These are phyloP conservation scores for Trichoderma polysporum DNA, from an alignment of 2,329 filamentous ascomycete species.

Conservation along the genomic window DNA sequence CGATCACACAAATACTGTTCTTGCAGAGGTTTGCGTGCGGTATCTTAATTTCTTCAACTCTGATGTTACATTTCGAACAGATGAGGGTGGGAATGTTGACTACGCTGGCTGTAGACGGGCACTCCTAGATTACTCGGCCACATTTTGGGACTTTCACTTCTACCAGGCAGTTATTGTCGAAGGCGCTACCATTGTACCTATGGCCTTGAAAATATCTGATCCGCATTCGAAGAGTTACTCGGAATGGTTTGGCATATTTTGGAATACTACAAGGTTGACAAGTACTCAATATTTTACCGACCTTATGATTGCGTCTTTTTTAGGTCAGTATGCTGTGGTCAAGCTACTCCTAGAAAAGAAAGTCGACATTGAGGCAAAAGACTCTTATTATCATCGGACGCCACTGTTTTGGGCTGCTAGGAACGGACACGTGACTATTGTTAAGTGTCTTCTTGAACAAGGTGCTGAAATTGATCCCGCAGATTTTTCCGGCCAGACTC, in stretches of 20 bases:
- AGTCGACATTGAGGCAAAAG: neutral
- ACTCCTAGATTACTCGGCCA: slow-evolving; percentile 28
- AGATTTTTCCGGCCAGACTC: too few species aligned
- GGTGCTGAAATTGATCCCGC: too few species aligned
- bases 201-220: slow-evolving; percentile 22
- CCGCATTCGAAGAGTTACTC: slow-evolving; percentile 18
- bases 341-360: neutral
- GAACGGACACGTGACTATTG: too few species aligned
- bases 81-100: neutral
- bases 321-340: slow-evolving; percentile 19
- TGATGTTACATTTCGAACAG: neutral
- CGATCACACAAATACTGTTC: slow-evolving; percentile 24
- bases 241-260: slow-evolving; percentile 5
- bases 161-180: slow-evolving; percentile 21
- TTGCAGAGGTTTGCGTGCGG: slow-evolving; percentile 27
- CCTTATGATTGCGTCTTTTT: neutral
- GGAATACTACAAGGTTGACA: neutral
- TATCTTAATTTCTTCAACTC: slow-evolving; percentile 25
- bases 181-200: slow-evolving; percentile 12
- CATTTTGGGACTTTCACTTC: slow-evolving; percentile 26
- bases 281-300: neutral
- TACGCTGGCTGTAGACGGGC: neutral
- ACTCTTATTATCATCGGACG: too few species aligned
- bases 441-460: too few species aligned
- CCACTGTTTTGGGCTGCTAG: too few species aligned